phyloP scores from a whole-genome alignment of 176 grass and related monocot genomes.

The Tillandsia fasciculata region DNA sequence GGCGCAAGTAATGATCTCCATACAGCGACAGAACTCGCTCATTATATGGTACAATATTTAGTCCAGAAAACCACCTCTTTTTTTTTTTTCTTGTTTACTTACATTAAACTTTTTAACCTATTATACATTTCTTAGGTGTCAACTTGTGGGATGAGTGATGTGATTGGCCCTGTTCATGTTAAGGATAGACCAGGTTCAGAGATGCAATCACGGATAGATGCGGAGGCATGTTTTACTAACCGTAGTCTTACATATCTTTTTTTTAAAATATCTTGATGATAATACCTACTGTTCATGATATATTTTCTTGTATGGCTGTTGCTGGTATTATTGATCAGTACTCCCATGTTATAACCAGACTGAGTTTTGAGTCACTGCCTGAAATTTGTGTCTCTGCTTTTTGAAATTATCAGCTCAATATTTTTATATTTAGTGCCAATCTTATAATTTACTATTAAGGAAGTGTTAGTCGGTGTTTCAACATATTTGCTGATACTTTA shows the following conservation, averaged over 20 bases:
- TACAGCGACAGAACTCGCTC: slow-evolving; percentile 90
- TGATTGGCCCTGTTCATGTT: slow-evolving; percentile 85
- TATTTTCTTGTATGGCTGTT: neutral
- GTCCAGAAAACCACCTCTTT: slow-evolving; percentile 1
- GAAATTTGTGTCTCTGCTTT: too few relatives aligned
- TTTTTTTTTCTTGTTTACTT: slow-evolving; percentile 9
- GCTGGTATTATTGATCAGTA: too few relatives aligned
- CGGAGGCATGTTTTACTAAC: slow-evolving; percentile 41
- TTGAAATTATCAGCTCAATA: too few relatives aligned
- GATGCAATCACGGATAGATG: slow-evolving; percentile 98
- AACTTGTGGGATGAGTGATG: slow-evolving; percentile 93
- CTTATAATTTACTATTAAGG: neutral
- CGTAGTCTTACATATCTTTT: neutral
- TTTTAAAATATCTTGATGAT: neutral
- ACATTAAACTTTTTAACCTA: neutral
- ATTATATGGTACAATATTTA: slow-evolving; percentile 74
- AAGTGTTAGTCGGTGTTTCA: neutral
- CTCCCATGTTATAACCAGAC: too few relatives aligned
- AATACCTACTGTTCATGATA: neutral
- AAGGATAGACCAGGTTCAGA: slow-evolving; percentile 78
- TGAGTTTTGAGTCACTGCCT: too few relatives aligned
- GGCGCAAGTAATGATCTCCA: slow-evolving; percentile 93
- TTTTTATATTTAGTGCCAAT: neutral
- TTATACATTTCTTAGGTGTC: slow-evolving; percentile 51
- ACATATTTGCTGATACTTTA: neutral